A percentile compares a stretch with the other conserved stretches of the same genome.
Evolutionary conservation across 805 yeast genomes (phyloP).

Genomic region (Vanderwaltozyma yarrowii): DNA sequence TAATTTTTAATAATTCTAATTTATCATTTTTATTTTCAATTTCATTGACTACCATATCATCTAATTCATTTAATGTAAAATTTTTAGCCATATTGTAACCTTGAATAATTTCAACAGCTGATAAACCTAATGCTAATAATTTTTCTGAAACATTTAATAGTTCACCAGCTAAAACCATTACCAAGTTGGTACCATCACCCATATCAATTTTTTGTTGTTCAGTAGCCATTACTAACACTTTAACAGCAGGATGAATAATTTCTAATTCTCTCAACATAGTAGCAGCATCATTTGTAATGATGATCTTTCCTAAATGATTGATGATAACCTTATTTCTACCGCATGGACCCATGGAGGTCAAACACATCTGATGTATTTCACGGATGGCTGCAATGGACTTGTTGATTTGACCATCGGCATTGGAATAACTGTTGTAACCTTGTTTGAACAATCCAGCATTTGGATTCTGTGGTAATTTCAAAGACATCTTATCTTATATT

Average conservation of each 20-base stretch:
- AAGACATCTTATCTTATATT: constrained; percentile 46
- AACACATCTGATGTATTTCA: constrained; percentile 83
- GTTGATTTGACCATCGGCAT: constrained; percentile 89
- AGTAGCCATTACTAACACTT: constrained; percentile 89
- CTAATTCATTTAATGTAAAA: constrained; percentile 59
- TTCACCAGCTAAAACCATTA: constrained; percentile 88
- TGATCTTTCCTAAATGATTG: constrained; percentile 73
- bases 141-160: constrained; percentile 79
- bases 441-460: constrained; percentile 90
- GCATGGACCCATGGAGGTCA: constrained; percentile 95
- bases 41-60: constrained; percentile 49
- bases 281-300: constrained; percentile 95
- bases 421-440: constrained; percentile 79
- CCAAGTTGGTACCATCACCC: constrained; percentile 95
- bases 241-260: constrained; percentile 95
- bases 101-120: constrained; percentile 85
- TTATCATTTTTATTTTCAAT: constrained; percentile 39
- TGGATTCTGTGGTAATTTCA: constrained; percentile 87
- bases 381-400: constrained; percentile 91
- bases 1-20: constrained; percentile 54
- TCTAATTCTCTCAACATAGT: constrained; percentile 90
- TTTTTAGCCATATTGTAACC: constrained; percentile 86
- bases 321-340: constrained; percentile 95
- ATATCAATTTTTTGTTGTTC: constrained; percentile 95
- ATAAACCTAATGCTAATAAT: constrained; percentile 71